phyloP scores from a whole-genome alignment of 768 basidiomycete genomes.

The Boletus vinaceobasis region DNA sequence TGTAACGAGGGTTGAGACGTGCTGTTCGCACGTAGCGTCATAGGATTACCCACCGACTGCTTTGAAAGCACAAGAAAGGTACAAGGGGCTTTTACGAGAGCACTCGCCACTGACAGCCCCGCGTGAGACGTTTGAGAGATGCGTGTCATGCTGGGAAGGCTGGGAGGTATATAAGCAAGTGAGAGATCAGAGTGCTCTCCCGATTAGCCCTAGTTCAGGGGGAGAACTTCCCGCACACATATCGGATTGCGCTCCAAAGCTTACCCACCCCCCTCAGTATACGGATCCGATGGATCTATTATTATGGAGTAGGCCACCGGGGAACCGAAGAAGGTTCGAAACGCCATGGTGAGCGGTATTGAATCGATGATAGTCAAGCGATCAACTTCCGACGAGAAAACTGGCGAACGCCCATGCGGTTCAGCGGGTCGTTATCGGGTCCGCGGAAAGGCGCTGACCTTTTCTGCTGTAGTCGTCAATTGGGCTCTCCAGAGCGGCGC shows the following conservation, averaged over 20 bases:
- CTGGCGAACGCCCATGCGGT: not conserved
- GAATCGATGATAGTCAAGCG: not conserved
- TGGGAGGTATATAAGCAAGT: no score
- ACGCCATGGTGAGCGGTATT: not conserved
- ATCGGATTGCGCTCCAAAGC: no score
- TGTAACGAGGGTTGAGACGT: not conserved
- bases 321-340: not conserved
- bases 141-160: no score
- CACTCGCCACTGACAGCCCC: not conserved
- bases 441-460: not conserved
- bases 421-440: not conserved
- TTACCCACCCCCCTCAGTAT: not conserved
- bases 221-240: no score
- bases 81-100: not conserved
- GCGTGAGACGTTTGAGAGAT: no score
- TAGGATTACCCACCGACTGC: not conserved
- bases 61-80: not conserved
- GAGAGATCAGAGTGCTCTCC: no score
- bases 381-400: not conserved
- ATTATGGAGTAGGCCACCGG: not conserved
- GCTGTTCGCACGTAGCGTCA: not conserved
- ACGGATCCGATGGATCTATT: no score
- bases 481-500: not conserved
- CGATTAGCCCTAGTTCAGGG: no score
- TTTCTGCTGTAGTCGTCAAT: not conserved